Conservation (phyloP, 164 flowering plant genomes). For the Piper betle region DNA sequence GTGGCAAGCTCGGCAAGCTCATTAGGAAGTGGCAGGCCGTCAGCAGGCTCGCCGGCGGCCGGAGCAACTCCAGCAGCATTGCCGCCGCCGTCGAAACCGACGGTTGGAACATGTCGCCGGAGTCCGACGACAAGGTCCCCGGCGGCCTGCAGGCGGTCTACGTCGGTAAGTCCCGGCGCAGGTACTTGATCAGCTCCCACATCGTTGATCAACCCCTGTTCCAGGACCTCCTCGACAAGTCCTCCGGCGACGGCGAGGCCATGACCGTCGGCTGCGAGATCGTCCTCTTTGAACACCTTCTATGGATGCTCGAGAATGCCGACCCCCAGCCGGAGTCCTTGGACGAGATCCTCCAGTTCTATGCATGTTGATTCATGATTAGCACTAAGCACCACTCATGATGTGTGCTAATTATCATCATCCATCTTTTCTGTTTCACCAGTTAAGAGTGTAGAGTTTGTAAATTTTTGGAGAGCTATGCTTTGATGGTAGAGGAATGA, state of each 20-base stretch:
- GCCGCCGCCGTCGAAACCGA: slow-evolving; percentile 4
- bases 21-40: slow-evolving; percentile 29
- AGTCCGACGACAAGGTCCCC: background rate
- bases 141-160: slow-evolving; percentile 23
- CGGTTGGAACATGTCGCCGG: background rate
- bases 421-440: too few relatives aligned
- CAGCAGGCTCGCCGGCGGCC: slow-evolving; percentile 12
- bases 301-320: slow-evolving; percentile 86
- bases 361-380: slow-evolving; percentile 42
- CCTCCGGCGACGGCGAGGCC: slow-evolving; percentile 16
- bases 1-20: slow-evolving; percentile 25
- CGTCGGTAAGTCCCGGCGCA: slow-evolving; percentile 70
- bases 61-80: background rate
- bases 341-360: slow-evolving; percentile 72
- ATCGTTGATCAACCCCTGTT: slow-evolving; percentile 57
- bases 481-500: too few relatives aligned
- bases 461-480: too few relatives aligned
- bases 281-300: slow-evolving; percentile 80
- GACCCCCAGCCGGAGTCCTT: slow-evolving; percentile 52
- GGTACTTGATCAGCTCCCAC: slow-evolving; percentile 43
- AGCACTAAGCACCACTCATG: too few relatives aligned
- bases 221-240: slow-evolving; percentile 47
- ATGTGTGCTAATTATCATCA: too few relatives aligned
- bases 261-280: slow-evolving; percentile 66
- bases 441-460: too few relatives aligned